These are phyloP conservation scores for Hyphopichia burtonii DNA, from an alignment of 1,139 yeast genomes.

Conservation along the genomic window DNA sequence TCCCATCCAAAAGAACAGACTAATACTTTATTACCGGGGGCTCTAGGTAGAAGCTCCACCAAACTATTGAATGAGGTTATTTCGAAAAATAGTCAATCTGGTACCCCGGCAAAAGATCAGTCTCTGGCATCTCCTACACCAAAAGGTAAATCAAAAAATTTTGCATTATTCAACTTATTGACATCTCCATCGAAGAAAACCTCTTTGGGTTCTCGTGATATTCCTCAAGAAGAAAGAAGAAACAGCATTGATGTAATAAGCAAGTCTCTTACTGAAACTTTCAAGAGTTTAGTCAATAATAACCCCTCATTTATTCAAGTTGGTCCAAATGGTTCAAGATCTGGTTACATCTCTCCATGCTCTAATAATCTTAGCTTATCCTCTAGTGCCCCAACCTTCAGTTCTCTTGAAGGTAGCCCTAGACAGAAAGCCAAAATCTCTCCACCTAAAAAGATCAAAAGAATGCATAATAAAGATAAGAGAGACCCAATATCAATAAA, in stretches of 20 bases:
- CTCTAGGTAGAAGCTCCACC: constrained; percentile 8
- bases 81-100: constrained; percentile 8
- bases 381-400: background rate
- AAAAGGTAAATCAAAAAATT: constrained; percentile 4
- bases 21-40: constrained; percentile 4
- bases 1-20: constrained; percentile 6
- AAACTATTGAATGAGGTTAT: constrained; percentile 20
- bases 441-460: constrained; percentile 19
- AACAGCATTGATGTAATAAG: constrained; percentile 11
- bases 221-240: background rate
- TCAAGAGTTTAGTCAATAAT: constrained; percentile 14
- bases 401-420: background rate
- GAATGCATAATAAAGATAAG: constrained; percentile 11
- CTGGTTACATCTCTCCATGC: background rate
- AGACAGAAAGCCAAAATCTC: constrained; percentile 6
- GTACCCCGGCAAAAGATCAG: background rate
- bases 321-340: background rate
- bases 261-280: constrained; percentile 18
- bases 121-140: constrained; percentile 5
- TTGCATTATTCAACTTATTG: constrained; percentile 9
- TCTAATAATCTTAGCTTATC: background rate
- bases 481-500: constrained; percentile 11
- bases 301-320: background rate
- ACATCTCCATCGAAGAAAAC: constrained; percentile 8
- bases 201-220: background rate